Evolutionary conservation across 2,329 filamentous ascomycete species (phyloP), one percentile per base, ranked within the genome.

Genomic region (Colletotrichum sp.): DNA sequence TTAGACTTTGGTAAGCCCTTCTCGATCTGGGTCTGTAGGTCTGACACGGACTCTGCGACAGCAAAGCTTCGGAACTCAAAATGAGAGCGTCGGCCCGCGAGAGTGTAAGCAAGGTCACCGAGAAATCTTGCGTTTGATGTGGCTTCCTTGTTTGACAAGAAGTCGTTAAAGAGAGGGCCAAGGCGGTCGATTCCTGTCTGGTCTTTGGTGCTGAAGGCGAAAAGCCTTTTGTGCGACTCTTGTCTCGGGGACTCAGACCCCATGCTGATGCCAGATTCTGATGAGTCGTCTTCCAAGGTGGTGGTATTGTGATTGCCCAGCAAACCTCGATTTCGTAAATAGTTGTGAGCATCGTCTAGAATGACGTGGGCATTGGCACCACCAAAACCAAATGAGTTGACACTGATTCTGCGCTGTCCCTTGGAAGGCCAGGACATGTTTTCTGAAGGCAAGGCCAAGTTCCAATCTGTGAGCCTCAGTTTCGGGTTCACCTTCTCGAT

Each of bases 391-490:
- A 77, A 77, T 2, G 66, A 73, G 16, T 77, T 76, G 62, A 76
- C 49, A 71, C 88, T 89, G 36, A 87, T 87, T 16, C 90, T 87
- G 1, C 88, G 86, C 16, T 88, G 82, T 4, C 88, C 86, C 0
- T 81, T 62, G 3, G 84, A 72, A 0, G 88, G 49, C 71, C 66
- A 75, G 3, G 39, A 21, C 62, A 60, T 68, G 5, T 62, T 59
- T 16, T 71, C 18, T 8, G 68, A 80, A 0, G 88, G 86, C 10
- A 89, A 73, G 44, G 78, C 78, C 26, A 74, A 30, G 28, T 72
- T 79, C 81, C 57, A 82, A 12, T 71, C 67, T 1, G 79, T 65
- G 1, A 80, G 60, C 6, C 75, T 76, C 28, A 90, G 87, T 3
- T 83, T 81, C 0, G 87, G 87, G 63, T 90, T 90, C 0, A 85